Evolutionary conservation across 106 monocot genomes (phyloP).

Genomic region (Allium fistulosum): DNA sequence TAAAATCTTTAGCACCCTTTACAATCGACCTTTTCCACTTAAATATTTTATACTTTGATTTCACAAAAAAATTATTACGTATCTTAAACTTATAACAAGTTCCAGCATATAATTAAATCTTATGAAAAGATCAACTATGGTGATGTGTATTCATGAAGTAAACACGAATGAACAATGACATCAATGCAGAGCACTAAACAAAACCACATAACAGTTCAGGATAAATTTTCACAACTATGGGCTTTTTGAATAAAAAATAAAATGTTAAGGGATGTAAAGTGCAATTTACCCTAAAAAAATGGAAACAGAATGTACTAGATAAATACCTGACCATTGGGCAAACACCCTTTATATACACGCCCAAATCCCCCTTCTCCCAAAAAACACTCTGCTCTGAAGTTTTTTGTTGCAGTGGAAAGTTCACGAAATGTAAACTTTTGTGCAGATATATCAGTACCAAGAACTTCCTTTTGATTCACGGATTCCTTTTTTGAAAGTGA

Average conservation of each 20-base stretch:
- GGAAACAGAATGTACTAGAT: not conserved
- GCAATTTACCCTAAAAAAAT: not conserved
- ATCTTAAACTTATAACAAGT: too few species aligned
- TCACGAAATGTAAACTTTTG: conserved; percentile 39
- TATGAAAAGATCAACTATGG: not conserved
- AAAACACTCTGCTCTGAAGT: conserved; percentile 34
- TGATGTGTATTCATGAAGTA: not conserved
- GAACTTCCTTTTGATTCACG: conserved; percentile 19
- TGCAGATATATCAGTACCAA: conserved; percentile 30
- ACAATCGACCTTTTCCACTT: too few species aligned
- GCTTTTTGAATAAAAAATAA: too few species aligned
- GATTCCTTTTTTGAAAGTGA: conserved; percentile 12
- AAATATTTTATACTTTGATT: too few species aligned
- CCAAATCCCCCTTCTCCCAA: conserved; percentile 55
- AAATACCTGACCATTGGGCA: conserved; percentile 42
- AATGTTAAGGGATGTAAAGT: too few species aligned
- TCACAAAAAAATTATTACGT: too few species aligned
- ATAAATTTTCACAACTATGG: too few species aligned
- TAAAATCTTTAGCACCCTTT: too few species aligned
- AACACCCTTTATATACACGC: conserved; percentile 38
- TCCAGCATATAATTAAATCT: not conserved
- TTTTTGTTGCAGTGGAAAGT: conserved; percentile 33
- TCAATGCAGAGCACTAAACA: too few species aligned
- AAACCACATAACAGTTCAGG: too few species aligned
- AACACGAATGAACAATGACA: too few species aligned